Evolutionary conservation across 495 filamentous ascomycete genomes (phyloP).

Genomic region (Podospora conica): DNA sequence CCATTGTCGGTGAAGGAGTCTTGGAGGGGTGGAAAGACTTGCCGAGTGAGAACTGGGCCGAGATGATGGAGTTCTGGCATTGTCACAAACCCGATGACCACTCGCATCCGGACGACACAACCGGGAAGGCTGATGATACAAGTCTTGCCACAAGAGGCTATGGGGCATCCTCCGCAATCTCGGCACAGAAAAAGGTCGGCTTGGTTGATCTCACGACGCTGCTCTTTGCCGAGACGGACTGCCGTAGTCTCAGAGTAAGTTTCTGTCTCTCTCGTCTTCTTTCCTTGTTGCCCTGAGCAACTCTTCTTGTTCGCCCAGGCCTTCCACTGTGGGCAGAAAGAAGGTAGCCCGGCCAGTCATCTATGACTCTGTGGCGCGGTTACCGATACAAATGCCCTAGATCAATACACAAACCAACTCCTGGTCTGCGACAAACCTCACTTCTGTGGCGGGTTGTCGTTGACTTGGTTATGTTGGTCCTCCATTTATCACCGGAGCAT

Average conservation of each 20-base stretch:
- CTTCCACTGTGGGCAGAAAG: constrained; percentile 60
- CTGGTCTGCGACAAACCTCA: constrained; percentile 23
- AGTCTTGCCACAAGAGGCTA: constrained; percentile 61
- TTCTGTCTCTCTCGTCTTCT: constrained; percentile 5
- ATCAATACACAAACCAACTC: constrained; percentile 39
- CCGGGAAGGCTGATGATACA: constrained; percentile 31
- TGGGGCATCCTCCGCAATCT: constrained; percentile 62
- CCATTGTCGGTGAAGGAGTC: constrained; percentile 36
- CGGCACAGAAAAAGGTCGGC: constrained; percentile 56
- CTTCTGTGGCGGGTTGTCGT: constrained; percentile 25
- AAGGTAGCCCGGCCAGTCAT: constrained; percentile 66
- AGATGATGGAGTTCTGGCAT: constrained; percentile 99
- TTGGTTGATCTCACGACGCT: constrained; percentile 79
- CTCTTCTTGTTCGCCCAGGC: neutral
- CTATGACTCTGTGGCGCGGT: constrained; percentile 54
- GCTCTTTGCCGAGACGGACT: constrained; percentile 60
- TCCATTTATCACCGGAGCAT: constrained; percentile 46
- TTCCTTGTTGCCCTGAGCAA: constrained; percentile 10
- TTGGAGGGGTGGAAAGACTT: constrained; percentile 82
- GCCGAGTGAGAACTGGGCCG: constrained; percentile 94
- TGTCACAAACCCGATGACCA: constrained; percentile 77
- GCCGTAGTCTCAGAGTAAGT: constrained; percentile 57
- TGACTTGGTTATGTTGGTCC: constrained; percentile 29
- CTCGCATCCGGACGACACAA: constrained; percentile 19
- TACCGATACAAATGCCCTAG: constrained; percentile 93